Evolutionary conservation across 805 yeast genomes (phyloP).

Genomic region (Lipomyces chichibuensis): DNA sequence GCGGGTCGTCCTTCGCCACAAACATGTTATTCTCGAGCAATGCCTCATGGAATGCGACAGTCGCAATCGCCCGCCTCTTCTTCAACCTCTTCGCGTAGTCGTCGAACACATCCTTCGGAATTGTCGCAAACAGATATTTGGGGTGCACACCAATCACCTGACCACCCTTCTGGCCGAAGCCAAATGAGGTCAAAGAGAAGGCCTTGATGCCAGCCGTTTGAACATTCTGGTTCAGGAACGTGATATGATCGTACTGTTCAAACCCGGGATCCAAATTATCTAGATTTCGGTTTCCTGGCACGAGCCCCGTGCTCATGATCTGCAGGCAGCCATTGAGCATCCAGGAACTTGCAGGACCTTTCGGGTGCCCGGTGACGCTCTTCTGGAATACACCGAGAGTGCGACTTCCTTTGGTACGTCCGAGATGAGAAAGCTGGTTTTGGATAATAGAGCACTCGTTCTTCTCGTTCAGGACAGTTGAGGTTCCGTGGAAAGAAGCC

Average conservation of each 20-base stretch:
- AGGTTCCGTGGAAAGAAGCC: slow-evolving; percentile 98
- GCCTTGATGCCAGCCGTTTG: slow-evolving; percentile 97
- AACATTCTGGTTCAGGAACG: slow-evolving; percentile 89
- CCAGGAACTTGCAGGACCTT: slow-evolving; percentile 99
- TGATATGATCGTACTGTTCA: slow-evolving; percentile 80
- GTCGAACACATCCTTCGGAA: slow-evolving; percentile 70
- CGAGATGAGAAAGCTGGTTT: slow-evolving; percentile 88
- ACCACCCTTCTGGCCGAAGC: slow-evolving; percentile 99
- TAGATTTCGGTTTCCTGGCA: slow-evolving; percentile 98
- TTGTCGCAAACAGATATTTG: slow-evolving; percentile 83
- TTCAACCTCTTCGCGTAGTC: slow-evolving; percentile 52
- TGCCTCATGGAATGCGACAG: slow-evolving; percentile 87
- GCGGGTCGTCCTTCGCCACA: slow-evolving; percentile 88
- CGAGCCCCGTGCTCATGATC: slow-evolving; percentile 84
- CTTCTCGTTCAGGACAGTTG: slow-evolving; percentile 97
- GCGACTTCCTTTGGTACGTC: slow-evolving; percentile 96
- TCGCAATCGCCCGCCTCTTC: slow-evolving; percentile 40
- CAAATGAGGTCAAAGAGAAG: slow-evolving; percentile 92
- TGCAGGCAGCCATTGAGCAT: slow-evolving; percentile 98
- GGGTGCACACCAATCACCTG: slow-evolving; percentile 89
- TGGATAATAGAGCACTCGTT: slow-evolving; percentile 91
- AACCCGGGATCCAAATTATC: slow-evolving; percentile 85
- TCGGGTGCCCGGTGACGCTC: slow-evolving; percentile 98
- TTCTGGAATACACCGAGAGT: slow-evolving; percentile 97
- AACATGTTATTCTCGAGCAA: slow-evolving; percentile 86